Evolutionary conservation across 495 filamentous ascomycete genomes (phyloP), one percentile per base, ranked within the genome.

Genomic region (Neurospora cerealis): DNA sequence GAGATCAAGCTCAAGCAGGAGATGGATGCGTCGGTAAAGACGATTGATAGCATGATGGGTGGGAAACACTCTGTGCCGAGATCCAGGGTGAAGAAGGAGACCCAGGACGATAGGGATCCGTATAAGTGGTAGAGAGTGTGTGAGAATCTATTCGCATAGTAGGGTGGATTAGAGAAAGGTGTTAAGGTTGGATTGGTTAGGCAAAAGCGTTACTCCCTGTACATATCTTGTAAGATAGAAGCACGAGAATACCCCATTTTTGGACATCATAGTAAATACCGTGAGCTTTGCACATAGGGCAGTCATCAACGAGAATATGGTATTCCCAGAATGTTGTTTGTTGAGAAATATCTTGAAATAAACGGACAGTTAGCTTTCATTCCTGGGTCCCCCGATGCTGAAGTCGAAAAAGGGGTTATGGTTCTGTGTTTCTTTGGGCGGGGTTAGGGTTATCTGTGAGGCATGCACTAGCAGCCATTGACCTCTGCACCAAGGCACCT

Each of bases 1-100:
- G 74, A 75, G 69, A 36, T 24, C 6, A 48, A 80, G 74, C 74
- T 82, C 5, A 41, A 76, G 32, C 41, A 69, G 21, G 44, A 74
- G 71, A 69, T 79, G 21, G 73, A 74, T 28, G 72, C 74, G 60
- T 39, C 39, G 66, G 75, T 62, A 36, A 75, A 41, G 69, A 72
- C 15, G 48, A 28, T n/a, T 38, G 70, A 21, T 36, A 24, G 17
- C 5, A 66, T 15, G 54, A 73, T 39, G 66, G 69, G 34, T 15
- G 60, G 3, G 37, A 70, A 32, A 48, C 69, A 44, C 70, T 71
- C 24, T 34, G 66, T 2, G 70, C 42, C 34, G 37, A 10, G 40
- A 42, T 28, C 44, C 34, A 42, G 8, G 60, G 42, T 9, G 69
- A 72, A 60, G 38, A 74, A 69, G 48, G 54, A 28, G 7, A 44